Conservation (phyloP, 331 rosid species). For the Erythrophleum ivorense region DNA sequence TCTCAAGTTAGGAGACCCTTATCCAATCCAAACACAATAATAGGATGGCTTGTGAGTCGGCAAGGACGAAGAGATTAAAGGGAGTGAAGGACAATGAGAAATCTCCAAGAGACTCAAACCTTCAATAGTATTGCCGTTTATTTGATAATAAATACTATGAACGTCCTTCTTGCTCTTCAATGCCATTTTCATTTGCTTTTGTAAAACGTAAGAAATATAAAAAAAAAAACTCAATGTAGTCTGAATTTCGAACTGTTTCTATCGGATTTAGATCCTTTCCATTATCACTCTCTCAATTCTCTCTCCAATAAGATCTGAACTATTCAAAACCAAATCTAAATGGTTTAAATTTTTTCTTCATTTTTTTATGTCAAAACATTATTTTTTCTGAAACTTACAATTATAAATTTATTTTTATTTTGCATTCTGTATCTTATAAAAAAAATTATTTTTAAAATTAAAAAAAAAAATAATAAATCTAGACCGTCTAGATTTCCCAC, state of each 20-base stretch:
- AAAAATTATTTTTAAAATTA: too few relatives aligned
- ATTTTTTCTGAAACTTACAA: too few relatives aligned
- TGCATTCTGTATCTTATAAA: too few relatives aligned
- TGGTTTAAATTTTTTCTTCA: too few relatives aligned
- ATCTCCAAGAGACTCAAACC: background rate
- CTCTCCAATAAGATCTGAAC: too few relatives aligned
- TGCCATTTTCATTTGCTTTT: background rate
- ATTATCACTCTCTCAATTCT: too few relatives aligned
- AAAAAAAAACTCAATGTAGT: background rate
- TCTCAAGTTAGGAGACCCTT: background rate
- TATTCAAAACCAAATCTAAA: too few relatives aligned
- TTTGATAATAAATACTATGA: background rate
- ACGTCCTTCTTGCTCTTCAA: background rate
- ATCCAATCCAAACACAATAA: background rate
- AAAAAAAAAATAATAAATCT: too few relatives aligned
- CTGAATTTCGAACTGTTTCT: background rate
- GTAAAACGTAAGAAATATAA: background rate
- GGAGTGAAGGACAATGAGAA: background rate
- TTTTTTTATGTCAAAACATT: too few relatives aligned
- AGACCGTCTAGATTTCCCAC: too few relatives aligned
- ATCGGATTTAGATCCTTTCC: too few relatives aligned
- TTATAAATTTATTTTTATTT: too few relatives aligned
- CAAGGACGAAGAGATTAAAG: background rate
- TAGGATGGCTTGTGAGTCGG: background rate
- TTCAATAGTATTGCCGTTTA: slow-evolving; percentile 3